These are phyloP conservation scores for Penicillium sp. DNA, from an alignment of 2,329 filamentous ascomycete species.

Conservation along the genomic window DNA sequence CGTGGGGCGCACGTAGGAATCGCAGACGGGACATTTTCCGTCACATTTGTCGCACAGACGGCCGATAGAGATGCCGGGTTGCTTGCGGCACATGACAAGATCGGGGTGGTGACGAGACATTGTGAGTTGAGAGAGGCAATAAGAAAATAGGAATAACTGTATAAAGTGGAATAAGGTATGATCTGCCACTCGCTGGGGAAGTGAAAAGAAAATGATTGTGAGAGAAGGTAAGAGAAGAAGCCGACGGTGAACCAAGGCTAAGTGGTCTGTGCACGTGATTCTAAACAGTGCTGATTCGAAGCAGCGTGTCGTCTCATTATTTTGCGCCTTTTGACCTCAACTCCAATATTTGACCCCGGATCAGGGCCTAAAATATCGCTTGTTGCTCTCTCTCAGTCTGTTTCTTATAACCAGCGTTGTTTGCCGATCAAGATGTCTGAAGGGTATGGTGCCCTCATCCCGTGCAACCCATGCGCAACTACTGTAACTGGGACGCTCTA, in stretches of 20 bases:
- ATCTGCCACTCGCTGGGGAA: not conserved
- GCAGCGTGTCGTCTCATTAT: not conserved
- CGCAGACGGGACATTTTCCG: conserved; percentile 97
- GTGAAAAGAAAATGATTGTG: not conserved
- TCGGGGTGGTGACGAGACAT: conserved; percentile 97
- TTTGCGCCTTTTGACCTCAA: not conserved
- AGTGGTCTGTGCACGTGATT: conserved; percentile 23
- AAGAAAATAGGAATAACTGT: not conserved
- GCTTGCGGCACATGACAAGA: conserved; percentile 99
- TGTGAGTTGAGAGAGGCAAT: conserved; percentile 21
- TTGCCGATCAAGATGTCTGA: conserved; percentile 12
- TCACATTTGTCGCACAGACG: conserved; percentile 99
- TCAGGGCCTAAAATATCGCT: not conserved
- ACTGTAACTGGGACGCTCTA: conserved; percentile 4
- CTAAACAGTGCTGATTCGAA: conserved; percentile 8
- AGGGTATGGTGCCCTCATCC: conserved; percentile 15
- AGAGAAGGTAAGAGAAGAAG: not conserved
- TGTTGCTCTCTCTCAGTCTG: not conserved
- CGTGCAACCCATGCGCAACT: not conserved
- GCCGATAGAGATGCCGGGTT: conserved; percentile 92
- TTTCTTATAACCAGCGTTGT: not conserved
- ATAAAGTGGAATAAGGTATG: not conserved
- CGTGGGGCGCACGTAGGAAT: conserved; percentile 95
- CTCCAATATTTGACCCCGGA: not conserved
- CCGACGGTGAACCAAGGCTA: not conserved